These are phyloP conservation scores for Acacia crassicarpa DNA, from an alignment of 306 rosid genomes.

Conservation along the genomic window DNA sequence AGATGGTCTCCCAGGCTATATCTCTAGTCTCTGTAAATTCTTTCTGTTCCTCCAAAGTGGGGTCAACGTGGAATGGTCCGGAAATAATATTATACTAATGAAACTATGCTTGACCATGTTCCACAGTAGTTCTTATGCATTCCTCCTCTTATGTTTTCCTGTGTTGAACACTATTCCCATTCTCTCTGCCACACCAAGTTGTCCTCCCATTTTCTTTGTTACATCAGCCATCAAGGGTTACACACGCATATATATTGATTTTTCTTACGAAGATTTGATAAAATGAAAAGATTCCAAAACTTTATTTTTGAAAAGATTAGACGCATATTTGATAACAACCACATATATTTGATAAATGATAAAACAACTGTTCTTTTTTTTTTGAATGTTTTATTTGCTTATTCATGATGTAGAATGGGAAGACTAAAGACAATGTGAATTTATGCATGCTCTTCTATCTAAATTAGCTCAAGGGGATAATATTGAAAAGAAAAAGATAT, in stretches of 20 bases:
- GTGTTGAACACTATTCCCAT: not conserved
- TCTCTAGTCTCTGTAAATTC: not conserved
- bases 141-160: not conserved
- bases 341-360: not conserved
- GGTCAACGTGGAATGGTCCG: not conserved
- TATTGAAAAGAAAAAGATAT: not conserved
- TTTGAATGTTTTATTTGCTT: not conserved
- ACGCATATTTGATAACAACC: not conserved
- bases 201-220: not conserved
- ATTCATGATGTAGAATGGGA: not conserved
- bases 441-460: not conserved
- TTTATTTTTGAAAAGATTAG: not conserved
- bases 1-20: not conserved
- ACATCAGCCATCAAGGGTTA: not conserved
- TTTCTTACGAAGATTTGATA: not conserved
- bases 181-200: not conserved
- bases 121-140: not conserved
- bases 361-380: not conserved
- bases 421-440: no score
- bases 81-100: not conserved
- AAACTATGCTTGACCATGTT: not conserved
- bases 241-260: not conserved
- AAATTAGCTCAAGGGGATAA: not conserved
- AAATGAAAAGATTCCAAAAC: not conserved
- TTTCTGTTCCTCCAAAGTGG: not conserved